Base-by-base conservation (phyloP, 192 early-diverging fungal species). In the Dissophora ornata region DNA sequence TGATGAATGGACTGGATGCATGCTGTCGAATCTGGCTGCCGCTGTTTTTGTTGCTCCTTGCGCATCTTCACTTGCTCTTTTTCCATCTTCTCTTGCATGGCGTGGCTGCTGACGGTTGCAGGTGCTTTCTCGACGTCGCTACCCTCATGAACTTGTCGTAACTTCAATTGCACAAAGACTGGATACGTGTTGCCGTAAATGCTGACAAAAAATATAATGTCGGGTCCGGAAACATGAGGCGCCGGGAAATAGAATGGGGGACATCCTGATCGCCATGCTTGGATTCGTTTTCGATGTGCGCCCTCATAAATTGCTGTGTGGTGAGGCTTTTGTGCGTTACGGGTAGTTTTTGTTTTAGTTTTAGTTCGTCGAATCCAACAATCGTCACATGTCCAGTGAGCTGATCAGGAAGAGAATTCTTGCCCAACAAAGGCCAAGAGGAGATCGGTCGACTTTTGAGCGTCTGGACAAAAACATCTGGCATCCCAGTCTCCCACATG, bases 171-270 rank as follows among this genome's bases (percentile, higher is more conserved):
- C 12, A 9, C 7, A 38, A 38, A 38, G 12, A 38, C 7, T 9
- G 56, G 34, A 21, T 52, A 44, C 21, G 22, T 33, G 8, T 61
- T 34, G 16, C 36, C 58, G 15, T 33, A n/a, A 24, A 70, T 70
- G 34, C 33, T 46, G 36, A 71, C 29, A 34, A 71, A 71, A 0
- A n/a, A n/a, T n/a, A 71, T 25, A 32, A 71, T 57, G 36, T 71
- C 69, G 25, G 69, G 69, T 47, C 69, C 60, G 10, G 60, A 63
- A 22, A 63, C 49, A 57, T 62, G 59, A 57, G 69, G 60, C 3
- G 51, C 22, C 16, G 69, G 60, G 22, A 71, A 71, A 36, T 71
- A 63, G 46, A 71, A 71, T 40, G 69, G 52, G 44, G 60, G 69
- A 71, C 21, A 36, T 42, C 34, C 13, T 70, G 49, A 38, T 32